Conservation (phyloP, 345 rosid species). For the Viola odorata region DNA sequence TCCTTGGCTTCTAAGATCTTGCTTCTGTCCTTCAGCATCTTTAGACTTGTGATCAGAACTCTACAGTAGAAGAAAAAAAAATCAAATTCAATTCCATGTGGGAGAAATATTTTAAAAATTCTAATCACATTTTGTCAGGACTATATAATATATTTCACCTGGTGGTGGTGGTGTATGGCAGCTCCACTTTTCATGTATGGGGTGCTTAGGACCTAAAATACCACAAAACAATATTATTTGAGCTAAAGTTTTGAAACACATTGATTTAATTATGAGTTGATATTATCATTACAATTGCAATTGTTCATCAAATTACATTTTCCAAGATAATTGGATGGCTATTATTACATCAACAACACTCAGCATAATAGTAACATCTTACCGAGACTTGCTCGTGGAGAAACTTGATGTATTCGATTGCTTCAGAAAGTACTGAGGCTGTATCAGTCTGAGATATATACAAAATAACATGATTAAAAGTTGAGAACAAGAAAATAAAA, state of each 20-base stretch:
- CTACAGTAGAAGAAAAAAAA: constrained; percentile 21
- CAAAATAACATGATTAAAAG: constrained; percentile 17
- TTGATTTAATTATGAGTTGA: too few species aligned
- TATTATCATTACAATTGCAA: too few species aligned
- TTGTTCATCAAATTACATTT: too few species aligned
- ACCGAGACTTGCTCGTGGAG: constrained; percentile 89
- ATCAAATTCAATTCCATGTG: too few species aligned
- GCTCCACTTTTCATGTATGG: constrained; percentile 96
- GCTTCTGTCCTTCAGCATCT: constrained; percentile 60
- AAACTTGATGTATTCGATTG: constrained; percentile 93
- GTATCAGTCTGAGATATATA: constrained; percentile 72
- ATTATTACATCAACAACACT: too few species aligned
- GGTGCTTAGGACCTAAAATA: constrained; percentile 62
- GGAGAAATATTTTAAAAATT: too few species aligned
- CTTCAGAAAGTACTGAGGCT: constrained; percentile 99
- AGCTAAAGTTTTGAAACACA: too few species aligned
- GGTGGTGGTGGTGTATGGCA: constrained; percentile 73
- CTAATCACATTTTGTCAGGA: too few species aligned
- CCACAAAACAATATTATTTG: too few species aligned
- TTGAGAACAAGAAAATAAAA: not conserved
- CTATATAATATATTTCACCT: constrained; percentile 27
- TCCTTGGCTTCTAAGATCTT: constrained; percentile 89
- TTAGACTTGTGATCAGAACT: constrained; percentile 39
- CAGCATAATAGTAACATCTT: constrained; percentile 31
- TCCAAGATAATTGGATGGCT: too few species aligned